These are phyloP conservation scores for Peronospora belbahrii DNA, from an alignment of 352 stramenopile species.

Conservation along the genomic window DNA sequence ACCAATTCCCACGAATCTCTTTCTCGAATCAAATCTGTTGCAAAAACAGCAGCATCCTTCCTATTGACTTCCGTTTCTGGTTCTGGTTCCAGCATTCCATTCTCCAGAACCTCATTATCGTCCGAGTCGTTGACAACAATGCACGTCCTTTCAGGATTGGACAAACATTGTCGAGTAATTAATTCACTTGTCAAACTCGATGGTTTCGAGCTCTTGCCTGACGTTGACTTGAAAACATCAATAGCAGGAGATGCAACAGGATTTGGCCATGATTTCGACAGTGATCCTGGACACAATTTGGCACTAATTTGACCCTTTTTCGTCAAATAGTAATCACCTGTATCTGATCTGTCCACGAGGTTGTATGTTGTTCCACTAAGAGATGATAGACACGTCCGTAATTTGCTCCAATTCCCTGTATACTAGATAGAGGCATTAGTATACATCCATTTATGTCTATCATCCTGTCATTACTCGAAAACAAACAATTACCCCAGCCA, in stretches of 20 bases:
- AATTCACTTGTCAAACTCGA: background rate
- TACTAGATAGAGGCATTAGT: constrained; percentile 32
- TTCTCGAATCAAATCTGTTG: constrained; percentile 21
- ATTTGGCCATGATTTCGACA: constrained; percentile 1
- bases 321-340: constrained; percentile 47
- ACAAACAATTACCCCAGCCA: constrained; percentile 29
- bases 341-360: constrained; percentile 38
- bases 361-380: constrained; percentile 54
- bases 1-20: constrained; percentile 69
- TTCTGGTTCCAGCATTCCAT: constrained; percentile 9
- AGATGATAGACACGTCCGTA: constrained; percentile 47
- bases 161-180: constrained; percentile 1
- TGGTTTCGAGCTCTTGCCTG: background rate
- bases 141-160: constrained; percentile 17
- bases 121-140: constrained; percentile 46
- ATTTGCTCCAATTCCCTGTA: constrained; percentile 35
- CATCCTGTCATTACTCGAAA: background rate
- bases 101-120: constrained; percentile 7
- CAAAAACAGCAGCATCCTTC: background rate
- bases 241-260: background rate
- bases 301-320: constrained; percentile 43
- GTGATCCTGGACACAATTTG: constrained; percentile 33
- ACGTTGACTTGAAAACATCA: background rate
- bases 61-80: constrained; percentile 6
- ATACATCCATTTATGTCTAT: too few relatives aligned